Percentiles rank a stretch among this genome's conserved stretches.
Evolutionary conservation across 179 eudicot genomes (phyloP).

Genomic region (Beta macrorhiza): DNA sequence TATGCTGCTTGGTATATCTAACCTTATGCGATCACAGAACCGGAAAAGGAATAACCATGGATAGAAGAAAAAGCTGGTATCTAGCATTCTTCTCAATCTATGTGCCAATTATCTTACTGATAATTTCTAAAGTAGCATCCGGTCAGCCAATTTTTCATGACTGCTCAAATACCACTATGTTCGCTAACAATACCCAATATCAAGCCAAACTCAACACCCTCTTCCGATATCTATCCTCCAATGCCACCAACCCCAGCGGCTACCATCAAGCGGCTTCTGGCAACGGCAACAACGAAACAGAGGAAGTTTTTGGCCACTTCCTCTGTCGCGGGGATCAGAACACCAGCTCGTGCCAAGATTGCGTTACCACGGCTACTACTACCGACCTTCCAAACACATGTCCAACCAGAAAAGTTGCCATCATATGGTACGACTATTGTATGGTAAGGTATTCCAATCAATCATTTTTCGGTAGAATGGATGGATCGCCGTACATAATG

Average conservation of each 20-base stretch:
- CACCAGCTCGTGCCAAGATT: conserved; percentile 17
- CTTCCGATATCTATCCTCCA: conserved; percentile 13
- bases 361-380: conserved; percentile 21
- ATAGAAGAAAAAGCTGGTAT: not conserved
- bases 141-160: not conserved
- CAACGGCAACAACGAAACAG: not conserved
- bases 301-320: conserved; percentile 32
- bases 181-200: conserved; percentile 13
- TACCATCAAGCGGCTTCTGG: conserved; percentile 14
- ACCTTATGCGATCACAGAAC: not conserved
- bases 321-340: conserved; percentile 35
- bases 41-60: not conserved
- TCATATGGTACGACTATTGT: conserved; percentile 34
- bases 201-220: conserved; percentile 22
- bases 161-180: conserved; percentile 22
- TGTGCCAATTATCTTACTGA: not conserved
- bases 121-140: not conserved
- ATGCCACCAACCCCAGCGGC: conserved; percentile 10
- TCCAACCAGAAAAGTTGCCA: conserved; percentile 15
- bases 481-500: not conserved
- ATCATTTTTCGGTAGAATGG: conserved; percentile 13
- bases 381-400: not conserved
- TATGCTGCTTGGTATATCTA: no score
- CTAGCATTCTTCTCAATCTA: not conserved
- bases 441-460: conserved; percentile 32